Base-by-base conservation (phyloP, 1,139 yeast genomes). In the Geotrichum citri-aurantii region DNA sequence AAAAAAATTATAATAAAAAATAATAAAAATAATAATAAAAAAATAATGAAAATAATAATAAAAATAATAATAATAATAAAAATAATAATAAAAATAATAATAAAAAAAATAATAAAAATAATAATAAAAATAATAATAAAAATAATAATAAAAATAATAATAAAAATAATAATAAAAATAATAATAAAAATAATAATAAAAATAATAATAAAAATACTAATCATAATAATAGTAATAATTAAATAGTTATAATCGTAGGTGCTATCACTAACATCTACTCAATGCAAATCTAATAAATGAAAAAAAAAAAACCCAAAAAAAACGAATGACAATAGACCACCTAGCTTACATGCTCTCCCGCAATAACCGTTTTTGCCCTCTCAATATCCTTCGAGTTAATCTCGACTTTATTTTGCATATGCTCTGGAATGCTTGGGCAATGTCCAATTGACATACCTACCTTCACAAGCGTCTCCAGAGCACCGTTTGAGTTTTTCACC, bases 371-470 rank as follows among this genome's bases (percentile, higher is more conserved):
- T 29, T 61, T 62, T 3, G 69, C 70, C 4, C 67, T 54, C 48
- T 63, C 58, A 56, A 66, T 62, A 29, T 68, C 62, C 11, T 59
- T 55, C 48, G 55, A 50, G n/a, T 67, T 63, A 31, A 69, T 66
- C 21, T 37, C 44, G n/a, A 19, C 52, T 24, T 61, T 56, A 26
- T 56, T 48, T 21, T 70, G 61, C 17, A 54, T 58, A 55, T 58
- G 68, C 56, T 68, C 67, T 12, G 69, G 65, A 6, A 59, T 52
- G 31, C 58, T 61, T 2, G 63, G 64, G 0, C 80, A 66, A 70
- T 92, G 97, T 0, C 97, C 98, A 47, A 92, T 81, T 52, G 96
- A 87, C 85, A 89, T 93, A 0, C 98, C 99, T 1, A 92, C 96
- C 58, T 89, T 75, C 0, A 91, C 84, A 61, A 92, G 76, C 0